Conservation (phyloP, 2,329 filamentous ascomycete genomes). For the Chaetomiaceae sp. region DNA sequence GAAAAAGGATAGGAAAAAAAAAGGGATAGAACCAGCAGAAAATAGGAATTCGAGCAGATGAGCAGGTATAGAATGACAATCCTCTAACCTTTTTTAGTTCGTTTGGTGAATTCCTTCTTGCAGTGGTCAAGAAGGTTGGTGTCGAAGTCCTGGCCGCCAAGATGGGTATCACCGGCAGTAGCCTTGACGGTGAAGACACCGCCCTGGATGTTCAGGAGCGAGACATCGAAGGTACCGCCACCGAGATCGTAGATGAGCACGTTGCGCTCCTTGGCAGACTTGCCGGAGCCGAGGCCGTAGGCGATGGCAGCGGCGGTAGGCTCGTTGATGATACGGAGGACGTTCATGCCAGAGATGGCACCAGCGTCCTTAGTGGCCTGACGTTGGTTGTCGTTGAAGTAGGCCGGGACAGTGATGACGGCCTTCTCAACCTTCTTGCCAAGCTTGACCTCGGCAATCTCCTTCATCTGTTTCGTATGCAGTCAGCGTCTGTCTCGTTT, state of each 20-base stretch:
- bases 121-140: slow-evolving; percentile 93
- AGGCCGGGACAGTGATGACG: slow-evolving; percentile 96
- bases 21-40: background rate
- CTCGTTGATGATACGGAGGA: slow-evolving; percentile 99
- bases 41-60: background rate
- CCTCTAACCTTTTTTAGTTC: slow-evolving; percentile 58
- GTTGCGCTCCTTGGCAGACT: slow-evolving; percentile 96
- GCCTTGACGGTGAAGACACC: slow-evolving; percentile 99
- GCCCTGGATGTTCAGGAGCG: slow-evolving; percentile 95
- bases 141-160: slow-evolving; percentile 95
- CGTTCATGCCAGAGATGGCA: slow-evolving; percentile 94
- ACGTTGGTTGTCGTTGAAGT: slow-evolving; percentile 99
- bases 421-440: slow-evolving; percentile 99
- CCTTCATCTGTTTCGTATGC: slow-evolving; percentile 72
- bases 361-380: slow-evolving; percentile 99
- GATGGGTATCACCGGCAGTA: slow-evolving; percentile 93
- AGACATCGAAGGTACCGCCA: slow-evolving; percentile 99
- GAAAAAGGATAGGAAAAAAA: background rate
- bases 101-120: slow-evolving; percentile 86
- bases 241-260: slow-evolving; percentile 99
- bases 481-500: slow-evolving; percentile 7
- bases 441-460: slow-evolving; percentile 96
- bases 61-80: background rate
- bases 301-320: slow-evolving; percentile 96
- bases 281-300: slow-evolving; percentile 92